Evolutionary conservation across 305 asterid species (phyloP), one percentile per base, ranked within the genome.

Genomic region (Vinca major): DNA sequence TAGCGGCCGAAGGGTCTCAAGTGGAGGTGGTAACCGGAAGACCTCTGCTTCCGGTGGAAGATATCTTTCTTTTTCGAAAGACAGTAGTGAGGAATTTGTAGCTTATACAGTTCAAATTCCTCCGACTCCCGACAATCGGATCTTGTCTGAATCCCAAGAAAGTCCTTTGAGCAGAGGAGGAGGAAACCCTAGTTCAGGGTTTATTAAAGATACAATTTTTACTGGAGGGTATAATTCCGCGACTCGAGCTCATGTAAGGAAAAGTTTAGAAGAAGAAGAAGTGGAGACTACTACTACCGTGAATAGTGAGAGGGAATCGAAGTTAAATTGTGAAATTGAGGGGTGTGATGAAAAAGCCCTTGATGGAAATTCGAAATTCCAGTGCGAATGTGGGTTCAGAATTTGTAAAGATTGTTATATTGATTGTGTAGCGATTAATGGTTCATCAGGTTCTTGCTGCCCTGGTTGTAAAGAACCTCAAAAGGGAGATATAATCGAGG

Each of bases 41-140:
- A 73, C 90, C 39, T 60, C 81, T 68, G 75, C 81, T 1, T 61
- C 54, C 7, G 85, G 86, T 3, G 86, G 86, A 17, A 81, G 96
- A 63, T 85, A 82, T 68, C 89, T 92, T 33, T 84, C 97, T 7
- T 70, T 88, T 69, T 83, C 93, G 2, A 89, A 87, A 74, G 95
- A 89, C 71, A 82, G 90, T 71, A 53, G 79, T 0, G 97, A 92
- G 1, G 97, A 92, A 58, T 88, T 78, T 62, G 95, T 87, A 0
- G 93, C 90, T 5, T 92, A 92, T 81, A 90, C 95, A 0, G 98
- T 92, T 40, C 98, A 92, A 3, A 87, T 90, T 39, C 97, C 98
- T 16, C 86, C 85, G 1, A 92, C 96, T 5, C 97, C 98, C 0
- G 95, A 92, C 36, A 80, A 87, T 19, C 76, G 91, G 14, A 66